These are phyloP conservation scores for Dissoconium aciculare DNA, from an alignment of 2,329 filamentous ascomycete genomes.

Conservation along the genomic window DNA sequence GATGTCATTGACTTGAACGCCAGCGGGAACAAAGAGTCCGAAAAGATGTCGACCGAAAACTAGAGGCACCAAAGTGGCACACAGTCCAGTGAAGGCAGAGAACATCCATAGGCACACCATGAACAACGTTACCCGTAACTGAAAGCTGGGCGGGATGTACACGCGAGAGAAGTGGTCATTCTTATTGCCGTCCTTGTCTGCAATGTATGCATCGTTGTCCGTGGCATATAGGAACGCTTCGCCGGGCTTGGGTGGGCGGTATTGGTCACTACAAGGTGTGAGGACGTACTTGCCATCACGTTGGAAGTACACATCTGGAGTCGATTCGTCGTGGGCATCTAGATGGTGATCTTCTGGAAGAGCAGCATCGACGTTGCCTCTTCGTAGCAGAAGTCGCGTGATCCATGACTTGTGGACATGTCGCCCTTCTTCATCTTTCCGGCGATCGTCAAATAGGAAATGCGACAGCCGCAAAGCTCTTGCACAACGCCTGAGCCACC, in stretches of 20 bases:
- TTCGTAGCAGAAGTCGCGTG: conserved; percentile 11
- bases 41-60: conserved; percentile 72
- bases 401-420: conserved; percentile 19
- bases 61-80: conserved; percentile 72
- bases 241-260: conserved; percentile 76
- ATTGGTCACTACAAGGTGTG: conserved; percentile 87
- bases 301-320: conserved; percentile 37
- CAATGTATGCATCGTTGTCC: conserved; percentile 36
- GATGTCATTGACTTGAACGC: conserved; percentile 70
- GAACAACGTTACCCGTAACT: conserved; percentile 64
- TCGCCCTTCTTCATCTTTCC: conserved; percentile 65
- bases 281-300: conserved; percentile 72
- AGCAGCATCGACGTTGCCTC: conserved; percentile 5
- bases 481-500: conserved; percentile 90
- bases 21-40: conserved; percentile 52
- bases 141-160: conserved; percentile 74
- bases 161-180: conserved; percentile 38
- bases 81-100: conserved; percentile 72
- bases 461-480: conserved; percentile 66
- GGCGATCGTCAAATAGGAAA: conserved; percentile 80
- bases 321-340: background rate
- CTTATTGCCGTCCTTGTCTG: conserved; percentile 20
- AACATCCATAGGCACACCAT: conserved; percentile 88
- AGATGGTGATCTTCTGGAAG: conserved; percentile 8
- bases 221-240: conserved; percentile 66